phyloP scores from a whole-genome alignment of 768 basidiomycete species.

The Suillus fuscotomentosus region DNA sequence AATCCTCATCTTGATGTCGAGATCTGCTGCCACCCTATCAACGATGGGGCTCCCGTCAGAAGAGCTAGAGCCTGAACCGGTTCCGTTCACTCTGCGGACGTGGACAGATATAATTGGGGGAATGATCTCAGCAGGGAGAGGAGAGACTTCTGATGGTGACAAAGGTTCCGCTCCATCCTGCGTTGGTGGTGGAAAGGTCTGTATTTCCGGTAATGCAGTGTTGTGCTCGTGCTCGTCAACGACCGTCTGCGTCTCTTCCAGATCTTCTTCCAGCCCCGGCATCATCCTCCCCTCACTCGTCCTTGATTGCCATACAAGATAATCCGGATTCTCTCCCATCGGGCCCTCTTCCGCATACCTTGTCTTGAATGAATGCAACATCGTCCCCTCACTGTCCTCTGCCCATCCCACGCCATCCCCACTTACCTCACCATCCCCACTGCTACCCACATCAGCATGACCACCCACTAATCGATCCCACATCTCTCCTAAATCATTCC shows the following conservation, averaged over 20 bases:
- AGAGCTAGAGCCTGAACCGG: conserved; percentile 44
- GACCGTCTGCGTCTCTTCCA: conserved; percentile 1
- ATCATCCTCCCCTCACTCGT: not conserved
- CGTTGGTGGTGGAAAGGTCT: not conserved
- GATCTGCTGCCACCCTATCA: conserved; percentile 21
- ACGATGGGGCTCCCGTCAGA: conserved; percentile 45
- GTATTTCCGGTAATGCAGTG: conserved; percentile 2
- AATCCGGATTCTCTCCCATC: conserved; percentile 39
- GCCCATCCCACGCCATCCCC: conserved; percentile 54
- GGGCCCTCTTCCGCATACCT: conserved; percentile 37
- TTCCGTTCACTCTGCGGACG: not conserved
- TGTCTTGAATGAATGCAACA: conserved; percentile 25
- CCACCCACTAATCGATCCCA: conserved; percentile 49
- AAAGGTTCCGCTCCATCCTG: conserved; percentile 8
- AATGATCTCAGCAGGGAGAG: not conserved
- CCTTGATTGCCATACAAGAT: conserved; percentile 9
- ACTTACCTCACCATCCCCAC: not conserved
- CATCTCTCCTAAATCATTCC: conserved; percentile 52
- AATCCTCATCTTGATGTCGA: not conserved
- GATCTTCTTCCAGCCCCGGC: conserved; percentile 1
- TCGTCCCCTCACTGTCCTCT: conserved; percentile 40
- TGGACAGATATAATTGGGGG: not conserved
- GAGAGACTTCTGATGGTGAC: not conserved
- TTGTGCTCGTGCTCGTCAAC: conserved; percentile 10
- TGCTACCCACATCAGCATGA: conserved; percentile 11